phyloP scores from a whole-genome alignment of 2,329 filamentous ascomycete species.

The Scorias spongiosa region DNA sequence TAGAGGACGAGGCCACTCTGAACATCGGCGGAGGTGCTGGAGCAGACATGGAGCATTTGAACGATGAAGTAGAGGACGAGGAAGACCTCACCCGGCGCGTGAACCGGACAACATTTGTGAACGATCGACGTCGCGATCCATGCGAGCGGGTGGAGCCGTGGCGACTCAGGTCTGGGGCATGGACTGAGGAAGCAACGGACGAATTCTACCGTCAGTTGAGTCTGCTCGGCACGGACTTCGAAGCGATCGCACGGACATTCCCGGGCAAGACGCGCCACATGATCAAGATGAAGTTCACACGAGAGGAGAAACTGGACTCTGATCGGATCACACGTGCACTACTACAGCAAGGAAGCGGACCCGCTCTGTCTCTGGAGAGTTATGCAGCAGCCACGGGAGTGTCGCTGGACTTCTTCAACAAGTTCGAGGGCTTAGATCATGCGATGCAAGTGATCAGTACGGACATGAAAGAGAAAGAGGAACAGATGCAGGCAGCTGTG shows the following conservation, averaged over 20 bases:
- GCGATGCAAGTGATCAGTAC: constrained; percentile 20
- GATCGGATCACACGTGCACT: constrained; percentile 49
- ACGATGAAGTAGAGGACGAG: constrained; percentile 51
- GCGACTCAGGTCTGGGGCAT: constrained; percentile 43
- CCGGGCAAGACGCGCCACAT: constrained; percentile 54
- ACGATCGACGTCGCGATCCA: constrained; percentile 38
- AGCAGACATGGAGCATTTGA: constrained; percentile 50
- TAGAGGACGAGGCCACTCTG: constrained; percentile 54
- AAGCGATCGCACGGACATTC: constrained; percentile 65
- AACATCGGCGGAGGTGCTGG: constrained; percentile 59
- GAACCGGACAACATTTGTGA: constrained; percentile 54
- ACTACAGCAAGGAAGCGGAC: constrained; percentile 24
- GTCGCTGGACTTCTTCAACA: constrained; percentile 21
- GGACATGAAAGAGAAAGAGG: constrained; percentile 16
- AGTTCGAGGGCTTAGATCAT: constrained; percentile 19
- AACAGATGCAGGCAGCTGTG: constrained; percentile 19
- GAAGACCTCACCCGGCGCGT: constrained; percentile 47
- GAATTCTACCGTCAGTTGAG: constrained; percentile 59
- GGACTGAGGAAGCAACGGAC: constrained; percentile 57
- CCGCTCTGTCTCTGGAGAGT: constrained; percentile 23
- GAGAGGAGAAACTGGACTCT: constrained; percentile 56
- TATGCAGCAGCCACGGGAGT: constrained; percentile 25
- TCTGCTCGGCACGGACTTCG: constrained; percentile 72
- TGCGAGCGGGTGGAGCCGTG: constrained; percentile 27
- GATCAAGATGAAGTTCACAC: constrained; percentile 70